Base-by-base conservation (phyloP, 371 early-diverging fungal genomes). In the Chytridium lagenaria region DNA sequence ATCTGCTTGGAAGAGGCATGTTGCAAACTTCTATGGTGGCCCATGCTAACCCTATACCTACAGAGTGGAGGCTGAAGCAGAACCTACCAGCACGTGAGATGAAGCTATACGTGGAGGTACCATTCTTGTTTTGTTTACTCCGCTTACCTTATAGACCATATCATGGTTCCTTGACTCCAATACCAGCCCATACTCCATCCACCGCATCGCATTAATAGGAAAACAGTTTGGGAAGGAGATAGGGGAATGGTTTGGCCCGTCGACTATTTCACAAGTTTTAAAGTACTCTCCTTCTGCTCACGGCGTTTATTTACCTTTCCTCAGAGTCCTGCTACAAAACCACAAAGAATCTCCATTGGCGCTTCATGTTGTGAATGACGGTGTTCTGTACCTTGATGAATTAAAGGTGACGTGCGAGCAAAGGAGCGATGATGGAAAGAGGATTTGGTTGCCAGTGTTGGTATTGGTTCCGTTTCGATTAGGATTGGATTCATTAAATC, bases 181-280 rank as follows among this genome's bases (percentile, higher is more conserved):
- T 38, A 80, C 87, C 52, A 91, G 91, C 23, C 90, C 92, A 0
- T 96, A 94, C 73, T 95, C 96, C 2, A 93, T 98, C n/a, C 97
- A 98, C 69, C 84, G 92, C 19, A 92, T 98, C 70, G 94, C 95
- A 0, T 78, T 91, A n/a, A 79, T 92, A 1, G 98, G 97, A 7
- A 87, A 87, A 67, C 91, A 93, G 73, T 86, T 90, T 74, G 95
- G 92, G 40, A 96, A 94, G 74, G 88, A 92, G 59, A 92, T 96
- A 71, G 97, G 98, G 38, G 91, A 95, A 82, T 98, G 98, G 98
- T 97, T 96, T 84, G 97, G 97, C 0, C 98, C 98, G 0, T 88
- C 88, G 22, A 96, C 95, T 1, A 94, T 95, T 23, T 92, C 95
- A n/a, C 92, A 92, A 66, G 94, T 94, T 36, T 87, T 94, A 2